These are phyloP conservation scores for Davidsoniella australis DNA, from an alignment of 2,329 filamentous ascomycete genomes.

Conservation along the genomic window DNA sequence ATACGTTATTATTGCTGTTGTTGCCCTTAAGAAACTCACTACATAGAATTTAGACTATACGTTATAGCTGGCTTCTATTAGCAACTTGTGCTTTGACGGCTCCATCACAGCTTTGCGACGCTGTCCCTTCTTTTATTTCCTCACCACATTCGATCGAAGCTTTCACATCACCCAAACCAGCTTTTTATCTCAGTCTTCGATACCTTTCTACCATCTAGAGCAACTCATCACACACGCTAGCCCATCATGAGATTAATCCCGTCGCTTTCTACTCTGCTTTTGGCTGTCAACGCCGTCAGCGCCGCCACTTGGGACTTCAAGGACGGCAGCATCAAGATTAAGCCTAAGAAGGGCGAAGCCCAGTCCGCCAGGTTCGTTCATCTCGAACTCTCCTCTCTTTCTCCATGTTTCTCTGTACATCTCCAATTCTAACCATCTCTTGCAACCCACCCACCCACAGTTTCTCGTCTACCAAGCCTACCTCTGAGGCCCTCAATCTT, in stretches of 20 bases:
- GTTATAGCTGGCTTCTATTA: slow-evolving; percentile 2
- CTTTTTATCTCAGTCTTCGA: not conserved
- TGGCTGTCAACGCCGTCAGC: slow-evolving; percentile 32
- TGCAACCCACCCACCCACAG: slow-evolving; percentile 24
- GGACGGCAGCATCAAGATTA: slow-evolving; percentile 51
- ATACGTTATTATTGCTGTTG: no score
- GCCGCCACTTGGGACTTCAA: slow-evolving; percentile 56
- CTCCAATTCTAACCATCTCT: not conserved
- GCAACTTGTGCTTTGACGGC: not conserved
- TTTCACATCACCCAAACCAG: slow-evolving; percentile 11
- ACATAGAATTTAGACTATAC: no score
- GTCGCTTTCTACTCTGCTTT: slow-evolving; percentile 24
- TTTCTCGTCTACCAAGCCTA: slow-evolving; percentile 27
- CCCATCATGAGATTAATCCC: slow-evolving; percentile 10
- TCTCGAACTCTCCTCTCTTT: not conserved
- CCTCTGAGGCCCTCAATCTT: slow-evolving; percentile 46
- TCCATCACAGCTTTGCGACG: not conserved
- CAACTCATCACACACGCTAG: not conserved
- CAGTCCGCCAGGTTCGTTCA: slow-evolving; percentile 48
- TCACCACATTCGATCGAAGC: not conserved
- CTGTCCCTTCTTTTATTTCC: not conserved
- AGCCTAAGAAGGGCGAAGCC: slow-evolving; percentile 44
- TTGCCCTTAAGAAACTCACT: no score
- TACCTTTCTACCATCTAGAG: no score
- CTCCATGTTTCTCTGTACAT: not conserved